A percentile compares a stretch with the other conserved stretches of the same genome.
Conservation (phyloP, 108 stramenopile genomes). For the Pseudonitzschia delicatissima region DNA sequence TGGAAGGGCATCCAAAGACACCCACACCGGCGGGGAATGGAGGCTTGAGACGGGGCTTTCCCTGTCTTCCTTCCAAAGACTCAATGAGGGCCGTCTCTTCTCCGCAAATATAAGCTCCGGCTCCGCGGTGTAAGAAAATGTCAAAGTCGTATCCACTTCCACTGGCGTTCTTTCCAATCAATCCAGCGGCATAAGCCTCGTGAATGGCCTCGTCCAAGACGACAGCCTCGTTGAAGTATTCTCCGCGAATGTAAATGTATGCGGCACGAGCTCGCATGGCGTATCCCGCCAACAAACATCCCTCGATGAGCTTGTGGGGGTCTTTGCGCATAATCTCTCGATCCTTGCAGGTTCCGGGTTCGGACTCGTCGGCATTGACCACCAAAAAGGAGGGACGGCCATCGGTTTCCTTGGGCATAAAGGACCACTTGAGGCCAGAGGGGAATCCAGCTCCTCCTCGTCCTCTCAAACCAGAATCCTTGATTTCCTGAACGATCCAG, state of each 20-base stretch:
- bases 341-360: slow-evolving; percentile 99
- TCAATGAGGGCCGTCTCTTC: slow-evolving; percentile 99
- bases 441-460: slow-evolving; percentile 99
- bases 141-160: slow-evolving; percentile 99
- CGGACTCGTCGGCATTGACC: slow-evolving; percentile 99
- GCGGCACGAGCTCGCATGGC: slow-evolving; percentile 99
- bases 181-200: slow-evolving; percentile 95
- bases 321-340: slow-evolving; percentile 99
- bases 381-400: slow-evolving; percentile 98
- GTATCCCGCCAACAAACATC: slow-evolving; percentile 97
- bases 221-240: slow-evolving; percentile 99
- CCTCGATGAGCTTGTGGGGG: slow-evolving; percentile 99
- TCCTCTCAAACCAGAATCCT: slow-evolving; percentile 97
- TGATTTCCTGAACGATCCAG: slow-evolving; percentile 99
- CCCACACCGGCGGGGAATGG: slow-evolving; percentile 99
- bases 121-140: slow-evolving; percentile 98
- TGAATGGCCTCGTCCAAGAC: slow-evolving; percentile 99
- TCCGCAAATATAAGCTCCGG: slow-evolving; percentile 99
- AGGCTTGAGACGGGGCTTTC: slow-evolving; percentile 98
- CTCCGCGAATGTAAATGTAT: slow-evolving; percentile 99
- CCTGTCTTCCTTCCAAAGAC: slow-evolving; percentile 93
- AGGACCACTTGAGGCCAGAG: slow-evolving; percentile 99
- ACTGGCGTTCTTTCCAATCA: slow-evolving; percentile 96
- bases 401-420: slow-evolving; percentile 99
- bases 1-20: slow-evolving; percentile 98